Percentiles rank a stretch among this genome's conserved stretches.
Evolutionary conservation across 2,329 filamentous ascomycete species (phyloP).

Genomic region (Mycocentrospora acerina): DNA sequence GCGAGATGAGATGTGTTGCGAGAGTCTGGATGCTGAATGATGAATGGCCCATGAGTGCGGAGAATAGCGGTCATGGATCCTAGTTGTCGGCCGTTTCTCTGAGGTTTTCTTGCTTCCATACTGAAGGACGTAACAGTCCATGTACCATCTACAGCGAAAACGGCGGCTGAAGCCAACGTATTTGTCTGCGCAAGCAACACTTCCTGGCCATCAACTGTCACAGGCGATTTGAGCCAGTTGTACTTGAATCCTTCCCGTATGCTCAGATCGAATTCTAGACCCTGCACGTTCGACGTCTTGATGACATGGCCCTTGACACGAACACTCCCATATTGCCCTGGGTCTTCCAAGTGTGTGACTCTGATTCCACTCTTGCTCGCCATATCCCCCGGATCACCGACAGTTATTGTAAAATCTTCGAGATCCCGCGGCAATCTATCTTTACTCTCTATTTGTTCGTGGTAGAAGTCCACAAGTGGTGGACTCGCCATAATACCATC

Average conservation of each 20-base stretch:
- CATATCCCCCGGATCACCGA: slow-evolving; percentile 57
- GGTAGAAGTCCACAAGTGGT: slow-evolving; percentile 53
- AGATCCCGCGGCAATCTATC: slow-evolving; percentile 21
- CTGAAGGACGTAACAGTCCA: slow-evolving; percentile 4
- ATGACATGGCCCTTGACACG: slow-evolving; percentile 40
- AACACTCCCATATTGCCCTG: slow-evolving; percentile 55
- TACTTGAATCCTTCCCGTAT: slow-evolving; percentile 8
- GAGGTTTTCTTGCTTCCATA: slow-evolving; percentile 5
- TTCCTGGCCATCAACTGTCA: slow-evolving; percentile 27
- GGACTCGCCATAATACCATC: slow-evolving; percentile 58
- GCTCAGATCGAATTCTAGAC: slow-evolving; percentile 28
- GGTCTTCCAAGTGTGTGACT: slow-evolving; percentile 52
- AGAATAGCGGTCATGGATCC: slow-evolving; percentile 58
- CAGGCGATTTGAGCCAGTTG: neutral
- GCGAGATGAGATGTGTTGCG: slow-evolving; percentile 43
- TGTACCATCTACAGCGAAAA: slow-evolving; percentile 2
- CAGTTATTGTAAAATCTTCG: slow-evolving; percentile 49
- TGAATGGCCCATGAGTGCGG: slow-evolving; percentile 49
- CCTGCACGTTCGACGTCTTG: slow-evolving; percentile 36
- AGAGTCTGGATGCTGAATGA: slow-evolving; percentile 41
- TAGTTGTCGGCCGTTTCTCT: slow-evolving; percentile 51
- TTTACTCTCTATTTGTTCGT: slow-evolving; percentile 28
- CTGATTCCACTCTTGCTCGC: slow-evolving; percentile 54
- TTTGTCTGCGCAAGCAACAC: slow-evolving; percentile 7
- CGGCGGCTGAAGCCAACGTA: neutral